Evolutionary conservation across 2,329 filamentous ascomycete species (phyloP), one percentile per base, ranked within the genome.

Genomic region (Pleoardoris graminearum): DNA sequence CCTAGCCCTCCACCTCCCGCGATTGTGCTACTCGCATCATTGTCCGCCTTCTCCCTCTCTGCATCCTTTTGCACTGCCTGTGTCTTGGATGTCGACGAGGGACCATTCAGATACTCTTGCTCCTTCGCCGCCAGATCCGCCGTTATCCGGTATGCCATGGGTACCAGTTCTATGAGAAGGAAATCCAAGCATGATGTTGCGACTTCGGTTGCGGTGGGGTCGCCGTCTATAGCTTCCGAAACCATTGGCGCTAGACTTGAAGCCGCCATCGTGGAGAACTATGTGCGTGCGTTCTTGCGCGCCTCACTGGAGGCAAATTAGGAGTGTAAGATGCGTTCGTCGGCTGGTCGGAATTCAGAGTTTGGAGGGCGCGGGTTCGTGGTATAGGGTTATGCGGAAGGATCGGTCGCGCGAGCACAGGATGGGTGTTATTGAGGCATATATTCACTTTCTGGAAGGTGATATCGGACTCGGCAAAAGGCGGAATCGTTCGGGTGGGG

Each of bases 141-240:
- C 19, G 90, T 87, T 57, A 97, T 82, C 60, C 94, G 86, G 75
- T 95, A 91, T 4, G 93, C 90, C 80, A 97, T 88, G 33, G 94
- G 94, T 14, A 99, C 94, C 50, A 99, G 85, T 78, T 99, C 94
- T 71, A 97, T 97, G 64, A 99, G 84, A 51, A 99, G 84, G 64
- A 99, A 88, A 75, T 99, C 94, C 66, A 99, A 85, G 72, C 89
- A 91, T 42, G 93, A 94, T 51, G 88, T 85, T 77, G 84, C 88
- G 65, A 97, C 81, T 76, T 92, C 89, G 55, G 85, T 85, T 53
- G 89, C 88, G 54, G 81, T 81, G 32, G 90, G 88, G 75, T 96
- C 91, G 60, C 82, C 82, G 62, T 85, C 79, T 74, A 46, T 46
- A 4, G 78, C 84, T 21, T 35, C 30, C 44, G 33, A 37, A 2